These are phyloP conservation scores for Erigeron canadensis DNA, from an alignment of 129 eudicot genomes.

Conservation along the genomic window DNA sequence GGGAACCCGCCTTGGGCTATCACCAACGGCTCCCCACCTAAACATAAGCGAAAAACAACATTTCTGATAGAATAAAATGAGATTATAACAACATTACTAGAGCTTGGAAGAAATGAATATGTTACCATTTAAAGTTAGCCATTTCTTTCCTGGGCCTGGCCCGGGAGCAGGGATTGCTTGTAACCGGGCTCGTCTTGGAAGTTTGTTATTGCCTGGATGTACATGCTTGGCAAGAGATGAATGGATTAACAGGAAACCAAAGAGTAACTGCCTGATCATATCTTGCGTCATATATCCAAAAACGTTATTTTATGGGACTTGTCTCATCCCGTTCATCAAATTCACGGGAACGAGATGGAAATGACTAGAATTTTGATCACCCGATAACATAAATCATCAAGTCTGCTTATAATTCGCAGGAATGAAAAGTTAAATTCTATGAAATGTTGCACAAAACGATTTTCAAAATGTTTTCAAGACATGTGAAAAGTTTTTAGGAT, in stretches of 20 bases:
- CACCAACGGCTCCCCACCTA: conserved; percentile 66
- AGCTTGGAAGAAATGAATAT: background rate
- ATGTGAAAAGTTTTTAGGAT: background rate
- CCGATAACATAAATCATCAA: background rate
- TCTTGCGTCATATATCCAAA: conserved; percentile 7
- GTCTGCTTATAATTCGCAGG: background rate
- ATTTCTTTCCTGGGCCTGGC: conserved; percentile 37
- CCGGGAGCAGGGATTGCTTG: conserved; percentile 2
- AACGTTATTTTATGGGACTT: background rate
- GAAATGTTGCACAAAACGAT: background rate
- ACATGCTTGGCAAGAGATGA: conserved; percentile 32
- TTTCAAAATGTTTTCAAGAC: background rate
- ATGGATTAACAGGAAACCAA: conserved; percentile 41
- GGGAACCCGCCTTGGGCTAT: conserved; percentile 89
- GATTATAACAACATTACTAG: background rate
- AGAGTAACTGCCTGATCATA: conserved; percentile 51
- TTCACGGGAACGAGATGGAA: background rate
- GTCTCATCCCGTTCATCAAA: background rate
- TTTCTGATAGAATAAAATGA: background rate
- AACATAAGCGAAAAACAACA: background rate
- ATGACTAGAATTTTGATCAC: background rate
- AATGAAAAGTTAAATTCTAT: background rate
- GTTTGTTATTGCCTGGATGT: conserved; percentile 20
- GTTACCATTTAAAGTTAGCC: conserved; percentile 61
- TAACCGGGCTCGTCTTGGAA: conserved; percentile 23